Evolutionary conservation across 2,329 filamentous ascomycete species (phyloP).

Genomic region (Ampelomyces quisqualis): DNA sequence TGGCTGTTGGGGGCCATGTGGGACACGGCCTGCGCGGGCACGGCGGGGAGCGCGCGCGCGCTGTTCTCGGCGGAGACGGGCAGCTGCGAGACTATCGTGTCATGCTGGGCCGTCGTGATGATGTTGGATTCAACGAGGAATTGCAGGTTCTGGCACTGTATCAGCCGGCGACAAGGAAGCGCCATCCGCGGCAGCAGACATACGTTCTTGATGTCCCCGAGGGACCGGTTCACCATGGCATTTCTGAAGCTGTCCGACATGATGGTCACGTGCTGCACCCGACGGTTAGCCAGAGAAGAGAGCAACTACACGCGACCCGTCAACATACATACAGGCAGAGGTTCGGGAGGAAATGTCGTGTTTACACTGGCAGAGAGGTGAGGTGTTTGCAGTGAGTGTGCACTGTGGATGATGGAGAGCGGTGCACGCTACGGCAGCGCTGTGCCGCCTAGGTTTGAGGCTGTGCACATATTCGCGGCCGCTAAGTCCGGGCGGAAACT

Average conservation of each 20-base stretch:
- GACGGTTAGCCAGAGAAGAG: neutral
- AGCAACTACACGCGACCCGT: neutral
- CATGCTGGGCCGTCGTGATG: conserved; percentile 73
- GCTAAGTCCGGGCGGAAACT: no score
- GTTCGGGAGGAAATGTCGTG: neutral
- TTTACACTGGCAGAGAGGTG: neutral
- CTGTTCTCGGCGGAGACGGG: conserved; percentile 70
- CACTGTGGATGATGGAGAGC: conserved; percentile 9
- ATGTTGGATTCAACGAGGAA: conserved; percentile 80
- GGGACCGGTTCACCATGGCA: conserved; percentile 76
- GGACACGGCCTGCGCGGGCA: conserved; percentile 37
- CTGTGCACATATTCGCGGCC: conserved; percentile 17
- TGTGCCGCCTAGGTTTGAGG: conserved; percentile 18
- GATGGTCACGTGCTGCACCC: conserved; percentile 4
- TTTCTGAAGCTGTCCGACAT: conserved; percentile 51
- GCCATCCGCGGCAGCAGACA: conserved; percentile 26
- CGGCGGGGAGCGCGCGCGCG: conserved; percentile 43
- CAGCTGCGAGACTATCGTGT: conserved; percentile 71
- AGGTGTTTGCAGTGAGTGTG: conserved; percentile 6
- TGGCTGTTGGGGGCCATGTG: conserved; percentile 36
- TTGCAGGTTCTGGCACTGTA: conserved; percentile 74
- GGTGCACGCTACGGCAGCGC: conserved; percentile 12
- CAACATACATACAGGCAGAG: conserved; percentile 2
- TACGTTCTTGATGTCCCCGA: conserved; percentile 85
- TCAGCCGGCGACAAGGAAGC: neutral